Evolutionary conservation across 805 yeast species (phyloP).

Genomic region (Ogataea ganodermae): DNA sequence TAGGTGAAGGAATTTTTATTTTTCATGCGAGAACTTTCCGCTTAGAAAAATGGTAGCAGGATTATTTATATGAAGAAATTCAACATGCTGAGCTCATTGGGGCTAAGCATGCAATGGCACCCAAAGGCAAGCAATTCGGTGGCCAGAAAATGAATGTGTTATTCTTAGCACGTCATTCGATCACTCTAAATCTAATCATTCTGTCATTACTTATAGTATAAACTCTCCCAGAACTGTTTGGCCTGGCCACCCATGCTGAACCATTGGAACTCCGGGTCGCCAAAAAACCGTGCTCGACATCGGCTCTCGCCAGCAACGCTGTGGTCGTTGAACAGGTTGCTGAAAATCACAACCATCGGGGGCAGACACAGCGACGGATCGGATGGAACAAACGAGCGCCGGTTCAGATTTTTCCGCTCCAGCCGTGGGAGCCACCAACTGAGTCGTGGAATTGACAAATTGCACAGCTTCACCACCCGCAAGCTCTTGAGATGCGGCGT

Average conservation of each 20-base stretch:
- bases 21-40: too few relatives aligned
- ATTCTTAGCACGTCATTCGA: neutral
- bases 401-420: conserved; percentile 18
- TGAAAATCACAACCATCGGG: conserved; percentile 28
- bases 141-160: too few relatives aligned
- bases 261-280: conserved; percentile 23
- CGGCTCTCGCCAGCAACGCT: conserved; percentile 8
- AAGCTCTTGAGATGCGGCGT: conserved; percentile 13
- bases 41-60: conserved; percentile 2
- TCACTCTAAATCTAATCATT: neutral
- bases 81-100: too few relatives aligned
- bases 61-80: too few relatives aligned
- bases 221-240: conserved; percentile 17
- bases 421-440: conserved; percentile 28
- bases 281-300: conserved; percentile 25
- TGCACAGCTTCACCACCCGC: conserved; percentile 21
- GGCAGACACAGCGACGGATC: conserved; percentile 19
- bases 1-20: neutral
- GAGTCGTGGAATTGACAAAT: conserved; percentile 25
- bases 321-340: conserved; percentile 38
- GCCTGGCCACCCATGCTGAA: conserved; percentile 23
- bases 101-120: too few relatives aligned
- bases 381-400: conserved; percentile 13
- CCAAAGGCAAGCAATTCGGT: too few relatives aligned
- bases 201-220: conserved; percentile 14